Percentiles rank a stretch among this genome's conserved stretches.
Conservation (phyloP, 2,329 filamentous ascomycete species). For the Diplodia sapinea region DNA sequence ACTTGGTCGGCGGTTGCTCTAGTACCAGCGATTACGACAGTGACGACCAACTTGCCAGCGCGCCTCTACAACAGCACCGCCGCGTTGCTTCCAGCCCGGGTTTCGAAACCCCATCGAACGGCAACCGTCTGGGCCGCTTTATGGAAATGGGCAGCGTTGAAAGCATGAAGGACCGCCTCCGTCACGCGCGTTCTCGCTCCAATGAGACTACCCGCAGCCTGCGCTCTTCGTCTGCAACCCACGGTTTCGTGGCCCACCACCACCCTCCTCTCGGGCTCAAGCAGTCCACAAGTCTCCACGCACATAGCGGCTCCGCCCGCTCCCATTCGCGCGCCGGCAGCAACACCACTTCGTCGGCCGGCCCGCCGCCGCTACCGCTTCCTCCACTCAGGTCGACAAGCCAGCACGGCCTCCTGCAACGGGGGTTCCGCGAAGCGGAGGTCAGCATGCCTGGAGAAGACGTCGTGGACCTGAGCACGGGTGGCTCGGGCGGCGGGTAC, state of each 20-base stretch:
- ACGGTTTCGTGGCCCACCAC: neutral
- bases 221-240: conserved; percentile 13
- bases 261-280: conserved; percentile 1
- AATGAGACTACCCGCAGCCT: conserved; percentile 38
- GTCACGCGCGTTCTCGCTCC: conserved; percentile 42
- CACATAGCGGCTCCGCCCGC: neutral
- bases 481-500: conserved; percentile 17
- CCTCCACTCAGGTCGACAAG: neutral
- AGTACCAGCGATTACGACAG: conserved; percentile 39
- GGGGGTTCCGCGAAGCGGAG: conserved; percentile 48
- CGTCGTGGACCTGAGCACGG: neutral
- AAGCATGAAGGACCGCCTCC: conserved; percentile 39
- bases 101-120: conserved; percentile 42
- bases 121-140: conserved; percentile 1
- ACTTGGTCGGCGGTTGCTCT: conserved; percentile 37
- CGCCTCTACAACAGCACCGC: neutral
- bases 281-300: neutral
- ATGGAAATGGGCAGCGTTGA: conserved; percentile 16
- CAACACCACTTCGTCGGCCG: neutral
- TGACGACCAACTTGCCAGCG: neutral
- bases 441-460: conserved; percentile 33
- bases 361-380: neutral
- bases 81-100: neutral
- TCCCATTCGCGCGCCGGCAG: conserved; percentile 17
- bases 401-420: conserved; percentile 33